phyloP scores from a whole-genome alignment of 306 rosid genomes.

The Ochetophila trinervis region DNA sequence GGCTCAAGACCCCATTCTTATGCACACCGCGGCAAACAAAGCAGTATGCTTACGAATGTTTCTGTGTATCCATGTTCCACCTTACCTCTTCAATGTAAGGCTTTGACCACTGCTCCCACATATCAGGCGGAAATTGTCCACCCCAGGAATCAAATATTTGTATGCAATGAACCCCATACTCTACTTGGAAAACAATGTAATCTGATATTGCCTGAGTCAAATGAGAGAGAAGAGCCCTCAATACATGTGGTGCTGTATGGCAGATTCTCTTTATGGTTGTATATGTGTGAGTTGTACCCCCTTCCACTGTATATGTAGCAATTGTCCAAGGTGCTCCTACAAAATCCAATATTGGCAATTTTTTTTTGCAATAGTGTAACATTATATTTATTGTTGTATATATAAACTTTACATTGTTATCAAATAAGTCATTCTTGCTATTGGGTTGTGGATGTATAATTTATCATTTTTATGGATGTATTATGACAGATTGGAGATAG shows the following conservation, averaged over 20 bases:
- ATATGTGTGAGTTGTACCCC: slow-evolving; percentile 84
- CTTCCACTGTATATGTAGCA: slow-evolving; percentile 96
- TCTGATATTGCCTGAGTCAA: slow-evolving; percentile 81
- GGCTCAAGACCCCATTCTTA: background rate
- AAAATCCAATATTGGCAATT: too few species aligned
- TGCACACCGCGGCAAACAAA: background rate
- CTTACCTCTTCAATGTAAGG: slow-evolving; percentile 88
- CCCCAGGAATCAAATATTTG: slow-evolving; percentile 99
- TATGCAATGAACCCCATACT: slow-evolving; percentile 94
- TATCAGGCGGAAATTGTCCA: slow-evolving; percentile 84
- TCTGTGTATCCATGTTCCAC: background rate
- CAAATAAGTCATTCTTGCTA: too few species aligned
- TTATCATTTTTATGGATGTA: too few species aligned
- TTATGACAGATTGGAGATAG: too few species aligned
- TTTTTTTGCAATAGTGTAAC: too few species aligned
- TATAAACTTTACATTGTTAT: too few species aligned
- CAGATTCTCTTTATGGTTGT: slow-evolving; percentile 93
- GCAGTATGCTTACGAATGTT: background rate
- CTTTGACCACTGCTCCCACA: slow-evolving; percentile 98
- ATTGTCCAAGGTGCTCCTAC: slow-evolving; percentile 99
- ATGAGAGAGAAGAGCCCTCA: slow-evolving; percentile 85
- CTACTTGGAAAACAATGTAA: slow-evolving; percentile 77
- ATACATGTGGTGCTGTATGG: slow-evolving; percentile 81
- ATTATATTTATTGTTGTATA: too few species aligned
- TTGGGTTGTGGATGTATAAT: too few species aligned